Base-by-base conservation (phyloP, 1,139 yeast species). In the Suhomyces maxii region DNA sequence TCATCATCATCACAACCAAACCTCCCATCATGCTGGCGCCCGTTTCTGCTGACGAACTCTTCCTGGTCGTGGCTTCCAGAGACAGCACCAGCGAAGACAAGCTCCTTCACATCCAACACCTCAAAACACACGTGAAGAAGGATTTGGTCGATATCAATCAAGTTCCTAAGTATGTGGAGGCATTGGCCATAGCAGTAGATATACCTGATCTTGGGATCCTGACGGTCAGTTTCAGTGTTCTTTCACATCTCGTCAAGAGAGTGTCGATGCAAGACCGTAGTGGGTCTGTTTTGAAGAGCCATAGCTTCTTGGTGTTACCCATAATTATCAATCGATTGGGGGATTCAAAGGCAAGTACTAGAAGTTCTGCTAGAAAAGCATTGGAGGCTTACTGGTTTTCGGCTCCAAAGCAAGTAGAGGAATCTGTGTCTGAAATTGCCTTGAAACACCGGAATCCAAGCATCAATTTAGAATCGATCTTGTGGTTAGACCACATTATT, bases 171-270 rank as follows among this genome's bases (percentile, higher is more conserved):
- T 85, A 85, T 63, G 77, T 86, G 51, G 82, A 80, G 44, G 77
- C 87, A 0, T 67, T 86, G 37, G 65, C 77, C 11, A 55, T 69
- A 8, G 83, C 82, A 1, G 69, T 73, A 37, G 71, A 73, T 46
- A 65, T 74, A 1, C 58, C 64, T 3, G 77, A 75, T 40, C 50
- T 65, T 26, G 67, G 73, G n/a, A 69, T 83, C 25, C 71, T 72
- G 50, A 58, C 74, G 0, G 57, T 72, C 35, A 77, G 86, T 2
- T 87, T 88, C 60, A 82, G 89, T 11, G 78, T 89, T 9, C 64
- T 87, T 9, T 86, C 91, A 49, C 93, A 89, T 59, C 67, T 89
- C 40, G 80, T 88, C 28, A 88, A 87, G 56, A 73, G 97, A 14
- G 82, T 88, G 2, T 82, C 87, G 43, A 81, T 84, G 64, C 97